These are phyloP conservation scores for Diaporthe sp. DNA, from an alignment of 2,329 filamentous ascomycete species.

Conservation along the genomic window DNA sequence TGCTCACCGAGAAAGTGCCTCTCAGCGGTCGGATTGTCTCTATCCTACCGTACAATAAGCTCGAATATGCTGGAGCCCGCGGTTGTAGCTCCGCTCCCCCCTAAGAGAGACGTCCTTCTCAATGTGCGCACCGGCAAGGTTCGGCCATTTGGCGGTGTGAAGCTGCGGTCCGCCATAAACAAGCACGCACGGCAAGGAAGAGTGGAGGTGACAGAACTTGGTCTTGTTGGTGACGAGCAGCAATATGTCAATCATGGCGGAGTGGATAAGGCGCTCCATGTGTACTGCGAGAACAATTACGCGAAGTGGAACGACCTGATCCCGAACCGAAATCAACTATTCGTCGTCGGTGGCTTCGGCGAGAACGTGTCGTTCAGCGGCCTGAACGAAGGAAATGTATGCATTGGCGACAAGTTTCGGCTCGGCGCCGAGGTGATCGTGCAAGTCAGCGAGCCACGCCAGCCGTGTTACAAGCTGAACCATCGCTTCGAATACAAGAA, in stretches of 20 bases:
- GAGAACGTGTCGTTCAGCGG: not conserved
- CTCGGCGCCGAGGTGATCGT: not conserved
- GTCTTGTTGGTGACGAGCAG: conserved; percentile 6
- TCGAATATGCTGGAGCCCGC: not conserved
- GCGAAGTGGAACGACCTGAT: not conserved
- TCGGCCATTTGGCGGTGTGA: not conserved
- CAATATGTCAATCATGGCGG: not conserved
- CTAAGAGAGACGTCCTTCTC: not conserved
- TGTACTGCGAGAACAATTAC: conserved; percentile 1
- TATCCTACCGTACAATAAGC: not conserved
- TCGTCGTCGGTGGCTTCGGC: conserved; percentile 4
- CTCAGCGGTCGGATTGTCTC: not conserved
- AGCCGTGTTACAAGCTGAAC: conserved; percentile 21
- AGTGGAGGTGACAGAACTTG: not conserved
- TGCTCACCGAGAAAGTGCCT: not conserved
- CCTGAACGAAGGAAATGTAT: not conserved
- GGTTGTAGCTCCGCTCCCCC: not conserved
- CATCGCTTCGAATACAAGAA: not conserved
- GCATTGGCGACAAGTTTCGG: conserved; percentile 7
- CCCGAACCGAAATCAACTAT: not conserved
- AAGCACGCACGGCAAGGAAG: not conserved
- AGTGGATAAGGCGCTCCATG: conserved; percentile 6
- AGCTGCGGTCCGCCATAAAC: conserved; percentile 4
- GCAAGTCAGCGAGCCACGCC: conserved; percentile 17
- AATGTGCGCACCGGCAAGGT: not conserved